Percentiles rank a stretch among this genome's conserved stretches.
Conservation (phyloP, 192 early-diverging fungal genomes). For the Pecoramyces ruminantium region DNA sequence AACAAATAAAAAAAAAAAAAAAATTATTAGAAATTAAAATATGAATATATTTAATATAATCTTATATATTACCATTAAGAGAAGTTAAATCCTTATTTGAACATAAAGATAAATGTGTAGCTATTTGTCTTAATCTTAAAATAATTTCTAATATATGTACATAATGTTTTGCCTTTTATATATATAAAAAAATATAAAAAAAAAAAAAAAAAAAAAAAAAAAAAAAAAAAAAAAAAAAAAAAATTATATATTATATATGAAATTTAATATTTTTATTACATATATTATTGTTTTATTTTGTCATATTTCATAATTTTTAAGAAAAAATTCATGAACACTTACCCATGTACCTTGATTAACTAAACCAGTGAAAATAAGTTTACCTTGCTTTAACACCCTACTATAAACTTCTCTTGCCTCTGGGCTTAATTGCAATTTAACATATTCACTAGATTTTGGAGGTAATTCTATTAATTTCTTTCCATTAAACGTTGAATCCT, state of each 20-base stretch:
- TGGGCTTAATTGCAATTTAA: constrained; percentile 40
- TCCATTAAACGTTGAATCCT: constrained; percentile 56
- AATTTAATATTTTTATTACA: too few relatives aligned
- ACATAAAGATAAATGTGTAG: neutral
- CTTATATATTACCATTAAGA: neutral
- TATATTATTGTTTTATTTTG: too few relatives aligned
- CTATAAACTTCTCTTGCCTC: constrained; percentile 54
- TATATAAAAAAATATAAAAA: too few relatives aligned
- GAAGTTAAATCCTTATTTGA: neutral
- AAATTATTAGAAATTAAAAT: too few relatives aligned
- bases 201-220: too few relatives aligned
- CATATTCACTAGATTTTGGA: constrained; percentile 31
- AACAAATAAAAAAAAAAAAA: too few relatives aligned
- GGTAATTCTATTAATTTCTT: constrained; percentile 66
- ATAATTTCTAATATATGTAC: neutral
- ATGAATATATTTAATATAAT: too few relatives aligned
- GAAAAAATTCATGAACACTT: neutral
- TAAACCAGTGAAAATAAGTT: constrained; percentile 40
- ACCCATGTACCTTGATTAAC: constrained; percentile 21
- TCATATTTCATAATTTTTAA: too few relatives aligned
- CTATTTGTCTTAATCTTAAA: neutral
- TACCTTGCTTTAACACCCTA: constrained; percentile 44
- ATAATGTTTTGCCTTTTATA: neutral
- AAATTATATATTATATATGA: too few relatives aligned
- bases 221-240: too few relatives aligned